Evolutionary conservation across 495 filamentous ascomycete species (phyloP).

Genomic region (Margaritispora aquatica): DNA sequence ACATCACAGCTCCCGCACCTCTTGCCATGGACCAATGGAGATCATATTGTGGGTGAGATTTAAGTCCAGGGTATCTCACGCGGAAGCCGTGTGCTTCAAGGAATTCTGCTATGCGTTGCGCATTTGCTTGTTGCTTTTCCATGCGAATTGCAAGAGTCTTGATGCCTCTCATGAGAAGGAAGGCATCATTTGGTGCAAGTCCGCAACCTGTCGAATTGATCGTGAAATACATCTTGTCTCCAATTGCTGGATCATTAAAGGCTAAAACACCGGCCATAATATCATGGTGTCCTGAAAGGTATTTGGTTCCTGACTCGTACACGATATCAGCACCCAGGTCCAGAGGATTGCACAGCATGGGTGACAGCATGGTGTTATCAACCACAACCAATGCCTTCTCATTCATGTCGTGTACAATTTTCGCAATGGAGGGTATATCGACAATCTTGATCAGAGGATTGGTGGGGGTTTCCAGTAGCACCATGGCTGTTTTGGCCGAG

Average conservation of each 20-base stretch:
- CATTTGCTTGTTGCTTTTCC: constrained; percentile 95
- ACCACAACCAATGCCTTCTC: constrained; percentile 79
- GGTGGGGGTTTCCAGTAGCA: constrained; percentile 91
- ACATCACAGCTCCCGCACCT: constrained; percentile 87
- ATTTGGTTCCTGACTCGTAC: constrained; percentile 97
- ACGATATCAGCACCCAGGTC: constrained; percentile 93
- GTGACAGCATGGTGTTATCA: constrained; percentile 98
- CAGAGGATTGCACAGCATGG: constrained; percentile 83
- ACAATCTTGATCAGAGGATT: constrained; percentile 98
- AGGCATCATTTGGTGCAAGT: constrained; percentile 89
- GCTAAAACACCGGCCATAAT: constrained; percentile 97
- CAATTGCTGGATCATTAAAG: constrained; percentile 71
- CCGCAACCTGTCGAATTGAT: constrained; percentile 96
- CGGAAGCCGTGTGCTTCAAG: constrained; percentile 88
- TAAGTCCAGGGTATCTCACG: constrained; percentile 89
- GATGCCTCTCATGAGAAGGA: constrained; percentile 87
- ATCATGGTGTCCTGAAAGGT: constrained; percentile 96
- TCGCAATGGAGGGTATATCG: constrained; percentile 75
- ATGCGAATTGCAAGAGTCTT: constrained; percentile 96
- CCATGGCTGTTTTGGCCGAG: constrained; percentile 81
- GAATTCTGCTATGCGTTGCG: constrained; percentile 85
- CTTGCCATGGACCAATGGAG: constrained; percentile 92
- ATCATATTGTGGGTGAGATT: constrained; percentile 92
- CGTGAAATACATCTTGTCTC: constrained; percentile 88
- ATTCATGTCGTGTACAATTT: constrained; percentile 69